A percentile compares a stretch with the other conserved stretches of the same genome.
Evolutionary conservation across 2,329 filamentous ascomycete genomes (phyloP).

Genomic region (Calonectria ilicicola): DNA sequence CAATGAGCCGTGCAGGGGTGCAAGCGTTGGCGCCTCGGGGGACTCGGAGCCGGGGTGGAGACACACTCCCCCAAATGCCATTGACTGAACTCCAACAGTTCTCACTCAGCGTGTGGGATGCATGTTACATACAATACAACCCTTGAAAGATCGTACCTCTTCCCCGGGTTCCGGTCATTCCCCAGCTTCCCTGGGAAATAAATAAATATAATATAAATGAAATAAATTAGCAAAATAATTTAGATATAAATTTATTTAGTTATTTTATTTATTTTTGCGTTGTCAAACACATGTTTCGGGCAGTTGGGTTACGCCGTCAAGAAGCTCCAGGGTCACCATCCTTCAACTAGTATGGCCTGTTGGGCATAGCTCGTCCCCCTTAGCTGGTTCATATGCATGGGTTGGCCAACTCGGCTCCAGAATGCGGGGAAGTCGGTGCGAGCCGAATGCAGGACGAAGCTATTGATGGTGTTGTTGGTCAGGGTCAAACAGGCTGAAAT

Average conservation of each 20-base stretch:
- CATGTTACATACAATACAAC: background rate
- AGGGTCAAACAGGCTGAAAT: conserved; percentile 22
- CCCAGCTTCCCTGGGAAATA: too few relatives aligned
- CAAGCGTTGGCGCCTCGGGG: conserved; percentile 7
- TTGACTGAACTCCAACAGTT: background rate
- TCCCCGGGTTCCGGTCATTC: too few relatives aligned
- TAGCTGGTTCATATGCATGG: background rate
- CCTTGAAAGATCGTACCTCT: too few relatives aligned
- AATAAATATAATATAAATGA: too few relatives aligned
- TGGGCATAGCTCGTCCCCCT: background rate
- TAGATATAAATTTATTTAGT: too few relatives aligned
- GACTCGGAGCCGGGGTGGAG: conserved; percentile 21
- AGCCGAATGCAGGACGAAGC: background rate
- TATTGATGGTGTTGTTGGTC: background rate
- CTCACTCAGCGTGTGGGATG: background rate
- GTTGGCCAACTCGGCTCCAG: background rate
- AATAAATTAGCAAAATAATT: too few relatives aligned
- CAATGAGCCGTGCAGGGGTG: conserved; percentile 6
- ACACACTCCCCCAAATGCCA: background rate
- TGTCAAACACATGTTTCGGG: too few relatives aligned
- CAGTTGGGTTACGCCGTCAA: too few relatives aligned
- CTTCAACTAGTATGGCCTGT: background rate
- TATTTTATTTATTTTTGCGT: too few relatives aligned
- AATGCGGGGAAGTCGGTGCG: conserved; percentile 19
- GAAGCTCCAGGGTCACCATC: background rate